phyloP scores from a whole-genome alignment of 2,329 filamentous ascomycete species.

The Diplodia corticola region DNA sequence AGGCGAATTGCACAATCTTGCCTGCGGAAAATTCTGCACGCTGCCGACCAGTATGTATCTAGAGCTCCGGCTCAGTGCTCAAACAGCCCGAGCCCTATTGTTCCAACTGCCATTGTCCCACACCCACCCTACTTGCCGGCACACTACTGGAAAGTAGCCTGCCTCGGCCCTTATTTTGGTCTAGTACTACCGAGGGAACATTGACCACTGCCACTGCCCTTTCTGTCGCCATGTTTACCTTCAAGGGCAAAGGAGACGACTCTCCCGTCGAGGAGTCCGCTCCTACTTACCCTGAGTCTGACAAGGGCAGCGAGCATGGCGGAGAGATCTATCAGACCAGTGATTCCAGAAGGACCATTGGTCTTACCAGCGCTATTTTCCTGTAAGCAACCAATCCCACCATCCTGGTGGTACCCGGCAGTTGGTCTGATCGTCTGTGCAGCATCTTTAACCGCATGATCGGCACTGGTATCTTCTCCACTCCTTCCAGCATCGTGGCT shows the following conservation, averaged over 20 bases:
- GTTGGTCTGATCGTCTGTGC: slow-evolving; percentile 7
- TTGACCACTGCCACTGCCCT: neutral
- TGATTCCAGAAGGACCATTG: slow-evolving; percentile 22
- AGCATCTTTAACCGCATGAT: slow-evolving; percentile 65
- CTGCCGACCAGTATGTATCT: slow-evolving; percentile 20
- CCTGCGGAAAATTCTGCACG: slow-evolving; percentile 17
- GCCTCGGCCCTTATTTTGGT: neutral
- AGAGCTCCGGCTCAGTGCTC: slow-evolving; percentile 8
- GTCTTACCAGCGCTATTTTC: slow-evolving; percentile 22
- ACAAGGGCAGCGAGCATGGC: slow-evolving; percentile 20
- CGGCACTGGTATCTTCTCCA: slow-evolving; percentile 67
- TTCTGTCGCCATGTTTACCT: slow-evolving; percentile 19
- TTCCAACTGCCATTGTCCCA: neutral
- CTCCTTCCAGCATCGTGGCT: slow-evolving; percentile 58
- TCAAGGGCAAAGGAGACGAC: slow-evolving; percentile 12
- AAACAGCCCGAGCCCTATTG: neutral
- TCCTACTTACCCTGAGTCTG: neutral
- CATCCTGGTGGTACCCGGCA: neutral
- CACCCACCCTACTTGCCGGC: neutral
- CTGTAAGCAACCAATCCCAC: slow-evolving; percentile 13
- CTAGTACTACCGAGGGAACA: neutral
- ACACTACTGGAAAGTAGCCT: neutral
- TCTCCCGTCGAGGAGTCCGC: neutral
- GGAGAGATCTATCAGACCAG: slow-evolving; percentile 23
- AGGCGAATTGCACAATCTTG: slow-evolving; percentile 21